Evolutionary conservation across 306 rosid species (phyloP).

Genomic region (Glycine soja): DNA sequence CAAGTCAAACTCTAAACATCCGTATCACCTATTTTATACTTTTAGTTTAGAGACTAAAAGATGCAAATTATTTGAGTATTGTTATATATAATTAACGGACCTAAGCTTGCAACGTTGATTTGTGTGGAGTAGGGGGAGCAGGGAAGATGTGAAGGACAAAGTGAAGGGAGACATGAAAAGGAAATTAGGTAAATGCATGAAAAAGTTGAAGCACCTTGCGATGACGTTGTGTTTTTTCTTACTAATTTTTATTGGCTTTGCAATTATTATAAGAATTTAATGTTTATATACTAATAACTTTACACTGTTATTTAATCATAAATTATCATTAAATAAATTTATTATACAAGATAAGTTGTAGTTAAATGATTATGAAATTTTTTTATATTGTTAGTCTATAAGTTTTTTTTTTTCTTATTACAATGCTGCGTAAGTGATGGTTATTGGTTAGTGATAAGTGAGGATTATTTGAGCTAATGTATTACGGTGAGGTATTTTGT

Average conservation of each 20-base stretch:
- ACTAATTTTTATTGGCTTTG: background rate
- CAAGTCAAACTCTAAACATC: background rate
- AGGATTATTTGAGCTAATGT: too few relatives aligned
- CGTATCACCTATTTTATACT: background rate
- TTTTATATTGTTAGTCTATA: too few relatives aligned
- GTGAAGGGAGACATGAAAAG: background rate
- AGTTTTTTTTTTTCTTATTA: too few relatives aligned
- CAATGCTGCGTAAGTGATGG: too few relatives aligned
- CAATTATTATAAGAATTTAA: too few relatives aligned
- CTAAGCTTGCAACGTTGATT: background rate
- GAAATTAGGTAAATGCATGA: background rate
- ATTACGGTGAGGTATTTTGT: too few relatives aligned
- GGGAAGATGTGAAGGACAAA: background rate
- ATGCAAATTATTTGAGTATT: background rate
- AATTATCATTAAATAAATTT: too few relatives aligned
- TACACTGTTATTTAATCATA: too few relatives aligned
- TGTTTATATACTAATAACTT: too few relatives aligned
- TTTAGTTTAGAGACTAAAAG: background rate
- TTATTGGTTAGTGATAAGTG: too few relatives aligned
- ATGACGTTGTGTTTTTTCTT: background rate
- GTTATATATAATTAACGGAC: background rate
- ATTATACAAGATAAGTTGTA: too few relatives aligned
- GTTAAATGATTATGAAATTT: too few relatives aligned
- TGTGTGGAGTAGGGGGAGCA: background rate
- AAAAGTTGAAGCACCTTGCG: background rate